phyloP scores from a whole-genome alignment of 345 rosid genomes.

The Lenwebbia sp. region DNA sequence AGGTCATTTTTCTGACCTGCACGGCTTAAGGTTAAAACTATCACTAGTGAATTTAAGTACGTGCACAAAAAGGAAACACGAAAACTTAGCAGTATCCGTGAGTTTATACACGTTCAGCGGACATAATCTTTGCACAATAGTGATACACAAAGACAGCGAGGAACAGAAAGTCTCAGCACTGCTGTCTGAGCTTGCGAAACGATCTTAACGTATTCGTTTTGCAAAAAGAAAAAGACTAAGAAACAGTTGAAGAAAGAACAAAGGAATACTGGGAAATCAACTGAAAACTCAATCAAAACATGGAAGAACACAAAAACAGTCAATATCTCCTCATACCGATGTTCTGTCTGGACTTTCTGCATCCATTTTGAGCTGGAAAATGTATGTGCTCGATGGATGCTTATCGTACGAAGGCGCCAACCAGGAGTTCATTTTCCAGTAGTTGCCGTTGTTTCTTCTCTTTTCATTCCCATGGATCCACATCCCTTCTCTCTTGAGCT shows the following conservation, averaged over 20 bases:
- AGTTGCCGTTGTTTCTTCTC: slow-evolving; percentile 25
- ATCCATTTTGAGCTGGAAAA: slow-evolving; percentile 29
- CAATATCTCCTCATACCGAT: not conserved
- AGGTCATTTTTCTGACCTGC: not conserved
- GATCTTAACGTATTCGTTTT: not conserved
- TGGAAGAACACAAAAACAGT: not conserved
- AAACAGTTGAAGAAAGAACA: not conserved
- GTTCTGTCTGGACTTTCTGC: slow-evolving; percentile 10
- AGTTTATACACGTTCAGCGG: not conserved
- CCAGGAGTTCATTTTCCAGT: slow-evolving; percentile 32
- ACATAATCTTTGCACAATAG: not conserved
- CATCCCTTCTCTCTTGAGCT: slow-evolving; percentile 25
- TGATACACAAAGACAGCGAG: not conserved
- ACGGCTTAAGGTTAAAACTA: not conserved
- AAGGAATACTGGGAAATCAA: not conserved
- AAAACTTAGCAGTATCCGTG: not conserved
- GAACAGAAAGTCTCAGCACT: not conserved
- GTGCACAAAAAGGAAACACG: not conserved
- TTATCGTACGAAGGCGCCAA: slow-evolving; percentile 17
- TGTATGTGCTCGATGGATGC: slow-evolving; percentile 16
- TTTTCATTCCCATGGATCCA: slow-evolving; percentile 26
- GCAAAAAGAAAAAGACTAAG: not conserved
- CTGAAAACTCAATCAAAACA: not conserved
- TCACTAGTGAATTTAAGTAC: not conserved
- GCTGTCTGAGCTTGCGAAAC: not conserved